Evolutionary conservation across 108 stramenopile species (phyloP).

Genomic region (Cylindrotheca closterium): DNA sequence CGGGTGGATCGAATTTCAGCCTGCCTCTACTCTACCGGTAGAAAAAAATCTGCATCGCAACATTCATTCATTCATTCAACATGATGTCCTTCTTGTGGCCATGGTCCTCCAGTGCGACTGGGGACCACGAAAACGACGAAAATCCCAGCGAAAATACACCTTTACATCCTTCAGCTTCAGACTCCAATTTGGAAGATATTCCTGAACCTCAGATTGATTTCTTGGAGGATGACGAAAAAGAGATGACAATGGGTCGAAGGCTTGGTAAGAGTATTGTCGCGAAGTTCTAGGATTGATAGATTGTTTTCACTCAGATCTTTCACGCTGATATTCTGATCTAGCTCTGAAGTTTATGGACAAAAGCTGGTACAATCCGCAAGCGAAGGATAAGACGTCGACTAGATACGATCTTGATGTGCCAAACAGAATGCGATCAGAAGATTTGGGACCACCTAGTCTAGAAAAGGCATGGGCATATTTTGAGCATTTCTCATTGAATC

Average conservation of each 20-base stretch:
- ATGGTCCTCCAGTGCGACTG: too few relatives aligned
- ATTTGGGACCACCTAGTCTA: slow-evolving; percentile 23
- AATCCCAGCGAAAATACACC: too few relatives aligned
- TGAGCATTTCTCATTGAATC: slow-evolving; percentile 71
- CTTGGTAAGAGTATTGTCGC: slow-evolving; percentile 18
- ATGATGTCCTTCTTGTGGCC: too few relatives aligned
- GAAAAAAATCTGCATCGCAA: too few relatives aligned
- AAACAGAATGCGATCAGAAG: neutral
- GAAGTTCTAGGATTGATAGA: neutral
- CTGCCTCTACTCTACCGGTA: too few relatives aligned
- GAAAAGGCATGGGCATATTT: slow-evolving; percentile 86
- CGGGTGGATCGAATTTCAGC: too few relatives aligned
- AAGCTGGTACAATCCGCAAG: slow-evolving; percentile 70
- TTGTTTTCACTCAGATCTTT: too few relatives aligned
- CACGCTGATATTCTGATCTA: neutral
- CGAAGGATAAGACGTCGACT: neutral
- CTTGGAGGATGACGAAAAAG: slow-evolving; percentile 29
- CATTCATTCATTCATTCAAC: too few relatives aligned
- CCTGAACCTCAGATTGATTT: slow-evolving; percentile 31
- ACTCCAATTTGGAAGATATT: too few relatives aligned
- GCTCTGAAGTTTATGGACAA: slow-evolving; percentile 50
- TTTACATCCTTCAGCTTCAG: too few relatives aligned
- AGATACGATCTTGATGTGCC: neutral
- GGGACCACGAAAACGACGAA: too few relatives aligned
- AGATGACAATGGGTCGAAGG: slow-evolving; percentile 75